Evolutionary conservation across 75 land plant genomes (phyloP).

Genomic region (Adiantum capillusveneris): DNA sequence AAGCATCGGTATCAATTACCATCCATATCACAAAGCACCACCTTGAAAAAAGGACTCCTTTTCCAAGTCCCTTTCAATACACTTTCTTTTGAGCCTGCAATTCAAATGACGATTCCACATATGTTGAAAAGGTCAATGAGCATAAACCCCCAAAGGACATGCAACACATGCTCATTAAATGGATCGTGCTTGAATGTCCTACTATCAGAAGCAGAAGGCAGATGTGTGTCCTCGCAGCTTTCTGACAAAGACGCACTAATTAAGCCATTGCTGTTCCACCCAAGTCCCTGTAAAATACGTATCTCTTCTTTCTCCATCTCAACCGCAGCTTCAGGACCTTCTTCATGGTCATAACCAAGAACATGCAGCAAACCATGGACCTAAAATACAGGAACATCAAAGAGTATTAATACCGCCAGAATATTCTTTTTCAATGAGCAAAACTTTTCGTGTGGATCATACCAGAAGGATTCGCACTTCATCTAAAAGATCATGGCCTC

Average conservation of each 20-base stretch:
- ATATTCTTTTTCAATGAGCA: background rate
- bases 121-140: no score
- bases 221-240: no score
- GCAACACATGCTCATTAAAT: background rate
- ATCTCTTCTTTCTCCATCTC: conserved; percentile 90
- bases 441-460: conserved; percentile 15
- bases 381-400: conserved; percentile 24
- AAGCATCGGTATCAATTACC: conserved; percentile 34
- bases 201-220: background rate
- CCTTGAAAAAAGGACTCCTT: conserved; percentile 15
- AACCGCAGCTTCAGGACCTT: conserved; percentile 62
- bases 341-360: conserved; percentile 86
- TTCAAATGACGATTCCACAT: background rate
- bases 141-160: no score
- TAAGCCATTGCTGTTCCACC: conserved; percentile 84
- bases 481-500: conserved; percentile 86
- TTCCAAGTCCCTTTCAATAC: background rate
- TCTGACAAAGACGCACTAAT: conserved; percentile 15
- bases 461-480: conserved; percentile 96
- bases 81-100: background rate
- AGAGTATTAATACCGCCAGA: background rate
- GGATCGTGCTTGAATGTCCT: background rate
- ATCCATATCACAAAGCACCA: conserved; percentile 97
- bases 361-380: conserved; percentile 94
- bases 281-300: conserved; percentile 64